Evolutionary conservation across 163 green algal species (phyloP), one percentile per base, ranked within the genome.

Genomic region (Coccomyxa subellipsoidea): DNA sequence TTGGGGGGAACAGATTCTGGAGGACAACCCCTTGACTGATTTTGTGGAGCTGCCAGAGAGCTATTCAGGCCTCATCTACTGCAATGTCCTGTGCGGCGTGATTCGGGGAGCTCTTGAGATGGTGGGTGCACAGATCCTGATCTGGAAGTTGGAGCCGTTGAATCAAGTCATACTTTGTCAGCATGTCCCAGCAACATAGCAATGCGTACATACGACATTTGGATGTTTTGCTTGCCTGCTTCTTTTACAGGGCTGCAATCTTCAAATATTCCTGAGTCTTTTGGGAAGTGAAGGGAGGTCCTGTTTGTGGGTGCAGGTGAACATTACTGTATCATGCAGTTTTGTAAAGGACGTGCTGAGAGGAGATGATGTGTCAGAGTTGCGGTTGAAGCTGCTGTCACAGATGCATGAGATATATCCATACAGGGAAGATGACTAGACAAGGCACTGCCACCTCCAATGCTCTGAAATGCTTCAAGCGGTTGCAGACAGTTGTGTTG

Each of bases 21-120:
- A 96, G 7, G 95, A 98, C 80, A 98, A 98, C 87, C 95, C 95
- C 5, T 86, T 99, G 72, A 92, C 94, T 25, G 96, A 99, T 83
- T 98, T 98, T 93, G 97, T 99, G 59, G 95, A 99, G 91, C 92
- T 99, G 31, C 96, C 96, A 21, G 92, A 97, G 37, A 88, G 91
- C 66, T 95, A 93, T 85, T 69, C 83, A 86, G 25, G 59, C 3
- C 90, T 99, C 15, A 87, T 86, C 23, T 99, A 98, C 87, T 96
- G 91, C 87, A 97, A 97, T 85, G 81, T 98, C 37, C 88, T 99
- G 47, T 96, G 92, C 77, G 97, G 97, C 4, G 94, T 98, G 9
- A 93, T 99, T 36, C 81, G 93, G 4, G 96, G 97, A 0, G 95
- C 93, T 0, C 86, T 99, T 77, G 96, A 98, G 47, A 95, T 95